These are phyloP conservation scores for Aphanomyces cochlioides DNA, from an alignment of 352 stramenopile species.

Conservation along the genomic window DNA sequence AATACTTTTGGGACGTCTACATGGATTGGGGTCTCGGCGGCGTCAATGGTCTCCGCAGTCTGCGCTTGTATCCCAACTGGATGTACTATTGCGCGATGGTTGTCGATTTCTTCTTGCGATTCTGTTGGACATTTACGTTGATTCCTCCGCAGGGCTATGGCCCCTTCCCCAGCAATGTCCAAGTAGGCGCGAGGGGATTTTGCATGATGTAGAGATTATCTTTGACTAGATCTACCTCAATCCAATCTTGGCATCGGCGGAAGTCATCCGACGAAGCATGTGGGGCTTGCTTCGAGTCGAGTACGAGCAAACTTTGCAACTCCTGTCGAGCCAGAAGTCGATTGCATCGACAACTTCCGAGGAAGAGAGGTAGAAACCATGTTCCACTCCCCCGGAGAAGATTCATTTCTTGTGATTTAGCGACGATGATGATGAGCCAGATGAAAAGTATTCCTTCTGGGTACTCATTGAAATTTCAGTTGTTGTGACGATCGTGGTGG, in stretches of 20 bases:
- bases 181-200: neutral
- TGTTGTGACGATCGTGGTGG: constrained; percentile 19
- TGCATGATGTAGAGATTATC: neutral
- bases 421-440: constrained; percentile 18
- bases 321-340: neutral
- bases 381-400: too few species aligned
- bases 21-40: constrained; percentile 85
- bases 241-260: constrained; percentile 79
- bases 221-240: constrained; percentile 54
- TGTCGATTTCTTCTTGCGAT: constrained; percentile 71
- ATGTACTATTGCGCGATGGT: constrained; percentile 76
- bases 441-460: constrained; percentile 19
- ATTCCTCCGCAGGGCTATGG: constrained; percentile 57
- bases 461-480: constrained; percentile 25
- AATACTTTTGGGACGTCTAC: constrained; percentile 77
- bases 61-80: constrained; percentile 78
- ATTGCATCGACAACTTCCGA: constrained; percentile 4
- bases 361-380: constrained; percentile 13
- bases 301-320: constrained; percentile 55
- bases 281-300: constrained; percentile 84
- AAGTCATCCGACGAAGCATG: constrained; percentile 82
- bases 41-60: constrained; percentile 60
- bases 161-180: constrained; percentile 39
- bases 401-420: neutral
- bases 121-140: constrained; percentile 78